phyloP scores from a whole-genome alignment of 306 rosid genomes.

The Glycine latifolia region DNA sequence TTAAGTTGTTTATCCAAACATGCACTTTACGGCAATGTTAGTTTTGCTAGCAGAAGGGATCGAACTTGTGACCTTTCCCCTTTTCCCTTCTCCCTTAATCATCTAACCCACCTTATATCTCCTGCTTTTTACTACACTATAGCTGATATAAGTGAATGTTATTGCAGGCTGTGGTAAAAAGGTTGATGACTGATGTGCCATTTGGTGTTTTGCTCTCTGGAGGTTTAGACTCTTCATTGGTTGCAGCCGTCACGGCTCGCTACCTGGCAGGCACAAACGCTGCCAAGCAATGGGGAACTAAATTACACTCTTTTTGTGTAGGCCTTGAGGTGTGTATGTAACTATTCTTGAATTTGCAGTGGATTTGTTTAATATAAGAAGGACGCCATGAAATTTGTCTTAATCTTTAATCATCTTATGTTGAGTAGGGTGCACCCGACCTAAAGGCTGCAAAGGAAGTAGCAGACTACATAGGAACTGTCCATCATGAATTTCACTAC shows the following conservation, averaged over 20 bases:
- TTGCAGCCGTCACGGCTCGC: slow-evolving; percentile 84
- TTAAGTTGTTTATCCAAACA: not conserved
- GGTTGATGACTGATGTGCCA: slow-evolving; percentile 95
- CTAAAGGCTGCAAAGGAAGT: slow-evolving; percentile 89
- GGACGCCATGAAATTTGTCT: not conserved
- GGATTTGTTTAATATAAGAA: not conserved
- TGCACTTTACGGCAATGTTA: not conserved
- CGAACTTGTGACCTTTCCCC: too few relatives aligned
- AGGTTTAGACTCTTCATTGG: slow-evolving; percentile 85
- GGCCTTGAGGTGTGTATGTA: slow-evolving; percentile 70
- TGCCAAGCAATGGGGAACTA: slow-evolving; percentile 85
- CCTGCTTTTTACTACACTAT: not conserved
- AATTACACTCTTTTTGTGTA: slow-evolving; percentile 87
- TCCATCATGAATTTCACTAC: slow-evolving; percentile 81
- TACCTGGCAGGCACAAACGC: slow-evolving; percentile 75
- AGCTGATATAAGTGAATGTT: slow-evolving; percentile 7
- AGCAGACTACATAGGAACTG: slow-evolving; percentile 83
- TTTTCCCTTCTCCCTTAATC: too few relatives aligned
- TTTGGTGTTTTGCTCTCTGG: slow-evolving; percentile 87
- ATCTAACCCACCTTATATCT: too few relatives aligned
- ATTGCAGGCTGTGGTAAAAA: slow-evolving; percentile 75
- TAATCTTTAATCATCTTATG: not conserved
- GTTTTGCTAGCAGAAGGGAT: too few relatives aligned
- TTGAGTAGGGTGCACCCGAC: slow-evolving; percentile 82
- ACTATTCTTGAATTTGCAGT: not conserved